A percentile compares a stretch with the other conserved stretches of the same genome.
These are phyloP conservation scores for Trichosporon asahii DNA, from an alignment of 1,284 basidiomycete genomes.

Conservation along the genomic window DNA sequence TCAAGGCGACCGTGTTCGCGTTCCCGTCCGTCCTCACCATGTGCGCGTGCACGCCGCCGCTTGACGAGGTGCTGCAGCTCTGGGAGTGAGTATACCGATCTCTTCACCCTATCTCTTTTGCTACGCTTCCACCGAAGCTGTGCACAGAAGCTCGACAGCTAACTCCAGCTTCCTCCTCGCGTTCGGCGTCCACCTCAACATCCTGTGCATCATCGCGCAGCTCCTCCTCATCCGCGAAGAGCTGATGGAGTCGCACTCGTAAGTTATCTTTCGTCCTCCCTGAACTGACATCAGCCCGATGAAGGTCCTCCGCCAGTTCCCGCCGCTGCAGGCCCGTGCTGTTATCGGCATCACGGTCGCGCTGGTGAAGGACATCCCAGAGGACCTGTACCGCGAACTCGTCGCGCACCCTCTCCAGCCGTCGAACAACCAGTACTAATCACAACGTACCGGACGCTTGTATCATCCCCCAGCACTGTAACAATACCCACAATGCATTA, in stretches of 20 bases:
- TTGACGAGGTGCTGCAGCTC: constrained; percentile 86
- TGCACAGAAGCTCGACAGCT: not conserved
- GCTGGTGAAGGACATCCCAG: constrained; percentile 81
- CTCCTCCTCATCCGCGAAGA: constrained; percentile 82
- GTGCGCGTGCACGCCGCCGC: constrained; percentile 92
- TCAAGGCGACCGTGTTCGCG: constrained; percentile 97
- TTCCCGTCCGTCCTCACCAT: constrained; percentile 93
- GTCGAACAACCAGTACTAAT: not conserved
- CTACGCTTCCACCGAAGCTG: too few species aligned
- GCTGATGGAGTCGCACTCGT: constrained; percentile 80
- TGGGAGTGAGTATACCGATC: constrained; percentile 66
- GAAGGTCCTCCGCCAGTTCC: constrained; percentile 90
- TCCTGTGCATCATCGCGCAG: constrained; percentile 94
- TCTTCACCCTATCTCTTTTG: not conserved
- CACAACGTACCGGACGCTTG: not conserved
- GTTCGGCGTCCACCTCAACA: constrained; percentile 92
- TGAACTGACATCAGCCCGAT: constrained; percentile 68
- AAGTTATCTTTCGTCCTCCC: too few species aligned
- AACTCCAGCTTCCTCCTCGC: constrained; percentile 71
- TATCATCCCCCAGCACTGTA: not conserved
- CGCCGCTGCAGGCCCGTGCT: constrained; percentile 77
- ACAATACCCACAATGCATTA: constrained; percentile 2
- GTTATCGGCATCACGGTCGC: constrained; percentile 91
- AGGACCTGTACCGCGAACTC: constrained; percentile 84
- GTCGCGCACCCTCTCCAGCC: constrained; percentile 66